phyloP scores from a whole-genome alignment of 345 rosid genomes.

The Hypericum perforatum region DNA sequence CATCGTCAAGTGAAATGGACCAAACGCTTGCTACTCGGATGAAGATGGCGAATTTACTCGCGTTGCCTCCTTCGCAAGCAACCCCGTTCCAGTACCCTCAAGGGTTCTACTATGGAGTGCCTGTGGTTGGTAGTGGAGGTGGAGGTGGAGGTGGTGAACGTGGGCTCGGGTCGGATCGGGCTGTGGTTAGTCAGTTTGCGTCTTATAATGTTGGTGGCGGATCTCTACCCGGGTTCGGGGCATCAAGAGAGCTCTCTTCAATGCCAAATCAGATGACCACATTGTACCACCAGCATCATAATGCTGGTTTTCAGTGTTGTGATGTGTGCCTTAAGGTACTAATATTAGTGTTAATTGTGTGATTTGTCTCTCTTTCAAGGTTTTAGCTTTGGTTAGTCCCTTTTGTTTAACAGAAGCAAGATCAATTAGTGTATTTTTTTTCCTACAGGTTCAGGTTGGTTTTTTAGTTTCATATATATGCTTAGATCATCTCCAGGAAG shows the following conservation, averaged over 20 bases:
- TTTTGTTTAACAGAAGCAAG: background rate
- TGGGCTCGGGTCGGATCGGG: slow-evolving; percentile 28
- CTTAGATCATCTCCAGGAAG: too few species aligned
- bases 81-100: too few species aligned
- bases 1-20: slow-evolving; percentile 3
- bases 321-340: slow-evolving; percentile 53
- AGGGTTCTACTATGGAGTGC: slow-evolving; percentile 6
- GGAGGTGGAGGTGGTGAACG: slow-evolving; percentile 14
- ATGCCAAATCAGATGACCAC: slow-evolving; percentile 35
- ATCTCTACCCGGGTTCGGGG: slow-evolving; percentile 7
- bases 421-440: too few species aligned
- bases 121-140: slow-evolving; percentile 14
- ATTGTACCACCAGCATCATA: slow-evolving; percentile 11
- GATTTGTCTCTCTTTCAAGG: background rate
- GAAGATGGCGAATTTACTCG: too few species aligned
- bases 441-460: too few species aligned
- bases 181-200: slow-evolving; percentile 22
- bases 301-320: slow-evolving; percentile 18
- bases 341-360: background rate
- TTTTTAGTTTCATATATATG: too few species aligned
- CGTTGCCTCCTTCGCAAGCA: too few species aligned
- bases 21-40: background rate
- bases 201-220: slow-evolving; percentile 14
- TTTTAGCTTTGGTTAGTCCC: slow-evolving; percentile 10
- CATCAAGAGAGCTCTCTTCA: slow-evolving; percentile 81